A percentile compares a stretch with the other conserved stretches of the same genome.
These are phyloP conservation scores for Sphaerulina populicola DNA, from an alignment of 2,329 filamentous ascomycete genomes.

Conservation along the genomic window DNA sequence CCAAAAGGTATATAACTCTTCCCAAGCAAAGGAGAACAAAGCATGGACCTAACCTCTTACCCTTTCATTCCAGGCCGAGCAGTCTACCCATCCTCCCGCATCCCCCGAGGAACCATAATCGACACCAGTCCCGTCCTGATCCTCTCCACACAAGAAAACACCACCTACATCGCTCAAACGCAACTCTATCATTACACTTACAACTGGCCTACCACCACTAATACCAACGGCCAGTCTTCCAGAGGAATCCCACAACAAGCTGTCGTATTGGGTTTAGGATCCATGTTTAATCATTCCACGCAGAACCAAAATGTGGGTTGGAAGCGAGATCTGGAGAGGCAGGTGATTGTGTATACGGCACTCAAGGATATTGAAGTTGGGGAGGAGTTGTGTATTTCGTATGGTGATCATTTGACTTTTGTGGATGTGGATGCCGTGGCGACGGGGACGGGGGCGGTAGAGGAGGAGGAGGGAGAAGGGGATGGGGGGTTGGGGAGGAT, in stretches of 20 bases:
- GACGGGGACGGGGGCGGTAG: conserved; percentile 25
- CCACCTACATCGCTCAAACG: conserved; percentile 44
- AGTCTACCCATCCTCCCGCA: conserved; percentile 43
- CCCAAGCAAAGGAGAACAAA: too few relatives aligned
- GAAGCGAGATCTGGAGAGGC: conserved; percentile 42
- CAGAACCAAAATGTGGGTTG: conserved; percentile 49
- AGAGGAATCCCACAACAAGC: conserved; percentile 40
- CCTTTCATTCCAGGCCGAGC: conserved; percentile 41
- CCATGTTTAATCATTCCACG: conserved; percentile 52
- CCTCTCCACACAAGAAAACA: conserved; percentile 42
- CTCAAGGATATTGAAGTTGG: conserved; percentile 44
- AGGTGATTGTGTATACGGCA: conserved; percentile 44
- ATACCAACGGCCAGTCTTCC: neutral
- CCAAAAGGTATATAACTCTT: conserved; percentile 41
- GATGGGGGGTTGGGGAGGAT: conserved; percentile 37
- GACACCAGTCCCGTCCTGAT: conserved; percentile 48
- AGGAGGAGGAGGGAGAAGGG: conserved; percentile 32
- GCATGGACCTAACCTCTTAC: neutral
- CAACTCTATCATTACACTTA: conserved; percentile 51
- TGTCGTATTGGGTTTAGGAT: conserved; percentile 48
- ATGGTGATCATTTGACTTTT: conserved; percentile 43
- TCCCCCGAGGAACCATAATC: conserved; percentile 43
- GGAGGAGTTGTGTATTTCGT: conserved; percentile 50
- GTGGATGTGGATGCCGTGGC: conserved; percentile 35
- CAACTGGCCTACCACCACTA: conserved; percentile 37